Evolutionary conservation across 176 grass and related monocot species (phyloP).

Genomic region (Leersia perrieri): DNA sequence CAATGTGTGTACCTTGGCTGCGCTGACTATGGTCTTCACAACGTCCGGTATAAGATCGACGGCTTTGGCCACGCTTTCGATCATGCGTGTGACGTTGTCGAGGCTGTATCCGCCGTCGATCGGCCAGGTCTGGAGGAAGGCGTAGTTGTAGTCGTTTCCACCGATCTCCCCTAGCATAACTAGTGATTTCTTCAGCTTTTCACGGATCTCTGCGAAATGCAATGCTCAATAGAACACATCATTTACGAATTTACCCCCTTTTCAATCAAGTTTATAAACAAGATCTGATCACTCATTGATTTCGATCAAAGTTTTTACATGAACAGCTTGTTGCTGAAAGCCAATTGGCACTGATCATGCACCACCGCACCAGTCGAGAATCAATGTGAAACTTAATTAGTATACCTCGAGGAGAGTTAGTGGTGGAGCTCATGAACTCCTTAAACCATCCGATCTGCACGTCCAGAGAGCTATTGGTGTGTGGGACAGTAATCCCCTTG

Average conservation of each 20-base stretch:
- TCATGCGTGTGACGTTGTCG: not conserved
- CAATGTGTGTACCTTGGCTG: slow-evolving; percentile 47
- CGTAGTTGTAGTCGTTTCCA: slow-evolving; percentile 87
- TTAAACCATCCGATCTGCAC: slow-evolving; percentile 48
- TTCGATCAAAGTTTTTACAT: no score
- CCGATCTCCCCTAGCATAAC: slow-evolving; percentile 74
- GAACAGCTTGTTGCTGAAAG: no score
- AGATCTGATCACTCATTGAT: no score
- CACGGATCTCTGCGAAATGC: slow-evolving; percentile 31
- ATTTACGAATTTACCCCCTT: no score
- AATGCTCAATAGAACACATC: no score
- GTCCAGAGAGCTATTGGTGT: slow-evolving; percentile 42
- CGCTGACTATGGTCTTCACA: slow-evolving; percentile 39
- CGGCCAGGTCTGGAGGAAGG: slow-evolving; percentile 36
- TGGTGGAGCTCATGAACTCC: slow-evolving; percentile 25
- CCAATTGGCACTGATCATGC: no score
- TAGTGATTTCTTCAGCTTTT: slow-evolving; percentile 34
- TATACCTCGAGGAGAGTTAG: not conserved
- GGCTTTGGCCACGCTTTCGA: not conserved
- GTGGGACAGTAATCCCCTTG: not conserved
- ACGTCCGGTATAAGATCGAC: slow-evolving; percentile 46
- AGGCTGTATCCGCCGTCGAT: not conserved
- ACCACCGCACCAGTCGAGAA: no score
- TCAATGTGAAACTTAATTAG: not conserved
- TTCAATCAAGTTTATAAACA: no score